Evolutionary conservation across 2,329 filamentous ascomycete genomes (phyloP).

Genomic region (Fusarium bactridioides): DNA sequence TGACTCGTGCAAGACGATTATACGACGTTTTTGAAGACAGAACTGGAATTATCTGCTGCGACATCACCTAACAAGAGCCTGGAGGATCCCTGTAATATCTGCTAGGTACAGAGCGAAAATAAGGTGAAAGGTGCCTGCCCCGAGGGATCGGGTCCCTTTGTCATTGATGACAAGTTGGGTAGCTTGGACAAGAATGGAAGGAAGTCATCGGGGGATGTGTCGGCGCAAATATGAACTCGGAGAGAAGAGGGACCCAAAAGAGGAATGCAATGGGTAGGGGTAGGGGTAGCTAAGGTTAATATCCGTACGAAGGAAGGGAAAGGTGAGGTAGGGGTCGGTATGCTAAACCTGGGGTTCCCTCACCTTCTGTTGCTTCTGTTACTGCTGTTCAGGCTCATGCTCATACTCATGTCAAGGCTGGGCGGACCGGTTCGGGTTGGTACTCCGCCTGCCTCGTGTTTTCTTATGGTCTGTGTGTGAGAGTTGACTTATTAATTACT

Average conservation of each 20-base stretch:
- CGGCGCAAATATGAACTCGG: conserved; percentile 12
- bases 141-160: conserved; percentile 20
- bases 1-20: conserved; percentile 7
- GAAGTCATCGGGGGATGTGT: neutral
- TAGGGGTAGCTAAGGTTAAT: neutral
- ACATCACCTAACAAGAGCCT: neutral
- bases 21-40: neutral
- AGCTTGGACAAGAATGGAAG: neutral
- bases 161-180: conserved; percentile 1
- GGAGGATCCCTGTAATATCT: neutral
- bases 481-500: neutral
- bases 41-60: neutral
- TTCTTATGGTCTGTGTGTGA: conserved; percentile 25
- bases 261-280: conserved; percentile 1
- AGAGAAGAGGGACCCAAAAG: conserved; percentile 4
- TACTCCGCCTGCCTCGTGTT: conserved; percentile 33
- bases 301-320: neutral
- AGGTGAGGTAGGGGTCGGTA: neutral
- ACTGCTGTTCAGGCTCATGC: neutral
- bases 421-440: conserved; percentile 32
- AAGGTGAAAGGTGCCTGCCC: neutral
- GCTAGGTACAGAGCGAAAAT: neutral
- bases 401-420: conserved; percentile 21
- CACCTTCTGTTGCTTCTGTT: conserved; percentile 5
- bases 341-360: conserved; percentile 31